Evolutionary conservation across 2,329 filamentous ascomycete species (phyloP).

Genomic region (Aspergillus oerlinghausenensis): DNA sequence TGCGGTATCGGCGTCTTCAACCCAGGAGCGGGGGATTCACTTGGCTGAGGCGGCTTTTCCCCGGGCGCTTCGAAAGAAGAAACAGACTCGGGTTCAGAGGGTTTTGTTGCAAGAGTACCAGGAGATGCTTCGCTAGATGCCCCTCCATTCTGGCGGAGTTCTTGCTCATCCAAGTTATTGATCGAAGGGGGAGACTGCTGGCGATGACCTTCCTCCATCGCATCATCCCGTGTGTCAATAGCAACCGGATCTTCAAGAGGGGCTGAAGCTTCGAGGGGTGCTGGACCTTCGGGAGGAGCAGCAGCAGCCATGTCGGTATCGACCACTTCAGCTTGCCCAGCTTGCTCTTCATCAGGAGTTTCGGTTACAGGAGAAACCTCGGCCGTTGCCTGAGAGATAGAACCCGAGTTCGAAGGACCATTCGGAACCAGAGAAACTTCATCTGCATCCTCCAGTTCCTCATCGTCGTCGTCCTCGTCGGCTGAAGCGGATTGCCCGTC

Average conservation of each 20-base stretch:
- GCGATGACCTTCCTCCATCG: background rate
- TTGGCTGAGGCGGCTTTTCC: conserved; percentile 32
- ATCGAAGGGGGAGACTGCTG: conserved; percentile 2
- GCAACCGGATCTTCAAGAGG: conserved; percentile 8
- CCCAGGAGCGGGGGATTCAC: conserved; percentile 38
- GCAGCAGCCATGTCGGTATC: conserved; percentile 1
- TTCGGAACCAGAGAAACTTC: conserved; percentile 34
- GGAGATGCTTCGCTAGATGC: conserved; percentile 41
- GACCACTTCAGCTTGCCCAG: conserved; percentile 1
- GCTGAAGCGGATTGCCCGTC: conserved; percentile 21
- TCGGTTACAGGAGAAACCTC: conserved; percentile 25
- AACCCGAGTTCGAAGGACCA: conserved; percentile 28
- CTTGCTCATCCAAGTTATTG: conserved; percentile 13
- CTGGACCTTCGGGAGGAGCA: conserved; percentile 8
- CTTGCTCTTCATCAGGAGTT: background rate
- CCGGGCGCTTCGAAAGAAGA: conserved; percentile 36
- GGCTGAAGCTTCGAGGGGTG: background rate
- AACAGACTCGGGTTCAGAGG: conserved; percentile 42
- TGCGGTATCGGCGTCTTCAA: conserved; percentile 71
- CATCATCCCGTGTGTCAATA: conserved; percentile 1
- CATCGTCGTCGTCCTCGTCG: conserved; percentile 25
- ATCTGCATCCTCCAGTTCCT: conserved; percentile 27
- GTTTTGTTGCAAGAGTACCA: conserved; percentile 40
- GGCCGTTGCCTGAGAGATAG: conserved; percentile 20
- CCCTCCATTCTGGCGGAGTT: conserved; percentile 26